phyloP scores from a whole-genome alignment of 2,329 filamentous ascomycete genomes.

The Fusarium nanum region DNA sequence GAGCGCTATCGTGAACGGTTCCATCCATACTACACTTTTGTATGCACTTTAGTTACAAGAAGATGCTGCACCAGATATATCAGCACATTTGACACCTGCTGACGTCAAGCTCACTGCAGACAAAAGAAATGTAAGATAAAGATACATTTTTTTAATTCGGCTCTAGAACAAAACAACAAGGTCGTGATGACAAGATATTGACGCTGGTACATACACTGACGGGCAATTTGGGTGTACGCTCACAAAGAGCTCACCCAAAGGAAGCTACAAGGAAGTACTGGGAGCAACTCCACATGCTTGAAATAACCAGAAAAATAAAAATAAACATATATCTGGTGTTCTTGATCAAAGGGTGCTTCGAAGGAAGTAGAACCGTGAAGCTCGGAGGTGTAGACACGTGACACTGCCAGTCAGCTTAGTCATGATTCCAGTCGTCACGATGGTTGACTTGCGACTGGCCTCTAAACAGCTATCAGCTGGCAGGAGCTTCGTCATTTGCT shows the following conservation, averaged over 20 bases:
- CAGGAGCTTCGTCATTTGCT: constrained; percentile 38
- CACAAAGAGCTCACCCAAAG: neutral
- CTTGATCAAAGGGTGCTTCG: neutral
- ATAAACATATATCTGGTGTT: neutral
- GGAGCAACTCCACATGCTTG: neutral
- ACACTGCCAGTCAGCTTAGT: constrained; percentile 37
- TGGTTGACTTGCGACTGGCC: constrained; percentile 38
- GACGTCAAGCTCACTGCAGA: neutral
- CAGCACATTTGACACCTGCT: neutral
- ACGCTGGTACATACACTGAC: neutral
- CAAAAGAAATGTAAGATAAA: neutral
- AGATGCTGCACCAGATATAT: neutral
- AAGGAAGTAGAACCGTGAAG: neutral
- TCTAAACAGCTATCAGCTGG: constrained; percentile 18
- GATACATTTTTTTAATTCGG: neutral
- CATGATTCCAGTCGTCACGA: constrained; percentile 36
- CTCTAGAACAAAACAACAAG: neutral
- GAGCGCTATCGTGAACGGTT: neutral
- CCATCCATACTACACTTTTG: fast-evolving
- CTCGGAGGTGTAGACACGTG: constrained; percentile 16
- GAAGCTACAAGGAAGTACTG: neutral
- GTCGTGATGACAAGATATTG: neutral
- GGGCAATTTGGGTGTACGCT: neutral
- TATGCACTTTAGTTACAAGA: neutral
- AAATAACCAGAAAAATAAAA: neutral